phyloP scores from a whole-genome alignment of 1,284 basidiomycete genomes.

The Vanrija pseudolonga region DNA sequence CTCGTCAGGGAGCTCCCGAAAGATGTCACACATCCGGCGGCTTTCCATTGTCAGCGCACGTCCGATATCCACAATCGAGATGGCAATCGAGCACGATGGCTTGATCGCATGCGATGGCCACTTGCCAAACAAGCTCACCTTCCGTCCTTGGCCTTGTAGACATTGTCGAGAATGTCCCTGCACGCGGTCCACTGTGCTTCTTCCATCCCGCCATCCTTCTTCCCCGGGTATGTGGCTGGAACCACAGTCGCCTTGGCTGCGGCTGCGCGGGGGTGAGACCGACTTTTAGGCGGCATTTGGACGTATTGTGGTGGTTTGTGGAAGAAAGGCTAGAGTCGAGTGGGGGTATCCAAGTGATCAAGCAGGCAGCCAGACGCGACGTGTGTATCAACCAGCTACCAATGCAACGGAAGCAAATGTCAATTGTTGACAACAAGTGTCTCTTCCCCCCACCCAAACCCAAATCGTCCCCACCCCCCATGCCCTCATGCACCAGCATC shows the following conservation, averaged over 20 bases:
- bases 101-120: background rate
- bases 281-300: slow-evolving; percentile 18
- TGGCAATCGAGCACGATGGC: too few species aligned
- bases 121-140: slow-evolving; percentile 23
- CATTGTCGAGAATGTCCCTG: slow-evolving; percentile 35
- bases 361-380: background rate
- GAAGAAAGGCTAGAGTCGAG: background rate
- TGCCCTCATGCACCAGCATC: too few species aligned
- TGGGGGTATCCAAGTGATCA: background rate
- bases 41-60: slow-evolving; percentile 14
- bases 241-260: slow-evolving; percentile 7
- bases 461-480: too few species aligned
- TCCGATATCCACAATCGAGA: background rate
- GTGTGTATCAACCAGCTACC: background rate
- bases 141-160: slow-evolving; percentile 40
- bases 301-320: background rate
- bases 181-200: slow-evolving; percentile 38
- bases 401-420: background rate
- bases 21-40: slow-evolving; percentile 35
- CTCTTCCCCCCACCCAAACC: background rate
- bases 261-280: too few species aligned
- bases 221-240: slow-evolving; percentile 28
- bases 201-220: slow-evolving; percentile 30
- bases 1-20: slow-evolving; percentile 40
- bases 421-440: background rate